Evolutionary conservation across 108 stramenopile genomes (phyloP).

Genomic region (Craspedostauros australis): DNA sequence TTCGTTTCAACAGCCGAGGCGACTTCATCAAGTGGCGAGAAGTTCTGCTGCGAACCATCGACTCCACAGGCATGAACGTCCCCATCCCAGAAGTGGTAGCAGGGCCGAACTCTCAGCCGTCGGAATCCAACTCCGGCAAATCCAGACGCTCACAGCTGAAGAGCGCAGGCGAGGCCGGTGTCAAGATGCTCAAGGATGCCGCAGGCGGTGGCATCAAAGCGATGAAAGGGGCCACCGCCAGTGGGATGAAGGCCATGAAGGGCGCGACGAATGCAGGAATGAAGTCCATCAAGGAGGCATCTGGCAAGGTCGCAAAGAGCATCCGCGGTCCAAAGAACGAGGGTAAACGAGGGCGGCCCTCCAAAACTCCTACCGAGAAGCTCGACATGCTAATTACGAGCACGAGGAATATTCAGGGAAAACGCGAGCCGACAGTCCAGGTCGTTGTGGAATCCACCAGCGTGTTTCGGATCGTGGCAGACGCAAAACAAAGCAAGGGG

Average conservation of each 20-base stretch:
- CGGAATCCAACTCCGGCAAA: neutral
- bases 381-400: constrained; percentile 25
- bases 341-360: neutral
- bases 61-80: neutral
- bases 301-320: constrained; percentile 10
- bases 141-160: constrained; percentile 6
- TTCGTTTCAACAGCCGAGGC: constrained; percentile 46
- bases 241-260: constrained; percentile 21
- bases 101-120: neutral
- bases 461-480: constrained; percentile 15
- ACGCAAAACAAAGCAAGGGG: too few species aligned
- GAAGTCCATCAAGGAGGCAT: constrained; percentile 22
- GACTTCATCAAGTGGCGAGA: constrained; percentile 40
- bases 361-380: constrained; percentile 4
- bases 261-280: constrained; percentile 23
- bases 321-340: neutral
- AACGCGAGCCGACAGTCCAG: constrained; percentile 44
- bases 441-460: constrained; percentile 26
- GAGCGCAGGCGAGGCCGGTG: constrained; percentile 18
- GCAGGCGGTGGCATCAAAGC: constrained; percentile 15
- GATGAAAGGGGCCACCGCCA: constrained; percentile 22
- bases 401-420: constrained; percentile 15
- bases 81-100: neutral
- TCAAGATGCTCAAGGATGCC: constrained; percentile 5
- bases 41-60: constrained; percentile 9